These are phyloP conservation scores for Setaria viridis DNA, from an alignment of 202 grass and related monocot genomes.

Conservation along the genomic window DNA sequence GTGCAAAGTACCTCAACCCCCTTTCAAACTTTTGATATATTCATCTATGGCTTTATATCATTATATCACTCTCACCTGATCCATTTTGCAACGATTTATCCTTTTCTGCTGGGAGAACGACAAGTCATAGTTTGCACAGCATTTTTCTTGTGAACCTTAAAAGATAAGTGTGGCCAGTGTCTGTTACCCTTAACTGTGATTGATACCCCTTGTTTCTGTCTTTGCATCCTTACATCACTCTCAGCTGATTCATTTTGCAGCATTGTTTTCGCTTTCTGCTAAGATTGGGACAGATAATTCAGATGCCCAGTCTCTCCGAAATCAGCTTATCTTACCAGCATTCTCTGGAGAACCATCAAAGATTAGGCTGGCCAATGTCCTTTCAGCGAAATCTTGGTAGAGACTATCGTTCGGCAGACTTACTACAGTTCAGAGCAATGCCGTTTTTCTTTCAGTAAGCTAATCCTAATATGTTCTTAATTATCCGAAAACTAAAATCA, in stretches of 20 bases:
- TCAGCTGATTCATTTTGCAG: not conserved
- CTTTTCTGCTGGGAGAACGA: conserved; percentile 4
- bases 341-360: conserved; percentile 18
- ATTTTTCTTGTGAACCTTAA: conserved; percentile 1
- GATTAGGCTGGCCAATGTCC: not conserved
- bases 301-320: conserved; percentile 31
- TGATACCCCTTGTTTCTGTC: conserved; percentile 19
- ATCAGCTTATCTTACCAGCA: not conserved
- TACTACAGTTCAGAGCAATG: conserved; percentile 35
- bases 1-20: conserved; percentile 31
- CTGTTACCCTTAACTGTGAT: not conserved
- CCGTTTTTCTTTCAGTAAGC: conserved; percentile 35
- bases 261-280: conserved; percentile 19
- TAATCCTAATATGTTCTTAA: not conserved
- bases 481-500: not conserved
- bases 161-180: not conserved
- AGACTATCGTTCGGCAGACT: conserved; percentile 44
- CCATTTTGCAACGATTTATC: conserved; percentile 3
- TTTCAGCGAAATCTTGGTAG: conserved; percentile 44
- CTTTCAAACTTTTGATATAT: conserved; percentile 10
- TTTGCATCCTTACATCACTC: conserved; percentile 13
- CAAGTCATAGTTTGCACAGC: conserved; percentile 28
- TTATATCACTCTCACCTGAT: not conserved
- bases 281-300: conserved; percentile 8
- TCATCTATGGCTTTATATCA: conserved; percentile 28